A percentile compares a stretch with the other conserved stretches of the same genome.
Conservation (phyloP, 2,329 filamentous ascomycete genomes). For the Talaromyces sp. region DNA sequence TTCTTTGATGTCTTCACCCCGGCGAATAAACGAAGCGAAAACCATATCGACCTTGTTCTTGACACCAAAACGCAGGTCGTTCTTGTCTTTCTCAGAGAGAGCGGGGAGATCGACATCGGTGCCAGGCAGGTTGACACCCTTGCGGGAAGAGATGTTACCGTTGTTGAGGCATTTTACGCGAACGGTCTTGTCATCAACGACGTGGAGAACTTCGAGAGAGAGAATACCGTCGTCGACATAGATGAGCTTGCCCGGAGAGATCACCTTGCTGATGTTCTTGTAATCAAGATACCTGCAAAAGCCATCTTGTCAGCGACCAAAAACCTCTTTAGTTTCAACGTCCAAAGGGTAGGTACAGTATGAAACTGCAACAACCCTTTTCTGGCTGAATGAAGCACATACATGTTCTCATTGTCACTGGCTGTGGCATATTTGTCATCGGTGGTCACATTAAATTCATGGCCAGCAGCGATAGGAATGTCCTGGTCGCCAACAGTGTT, state of each 20-base stretch:
- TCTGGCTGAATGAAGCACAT: conserved; percentile 32
- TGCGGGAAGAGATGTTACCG: conserved; percentile 96
- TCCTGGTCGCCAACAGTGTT: conserved; percentile 68
- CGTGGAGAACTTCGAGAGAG: conserved; percentile 85
- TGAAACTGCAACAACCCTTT: neutral
- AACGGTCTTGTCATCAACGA: conserved; percentile 85
- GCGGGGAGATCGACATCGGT: conserved; percentile 97
- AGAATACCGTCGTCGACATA: conserved; percentile 98
- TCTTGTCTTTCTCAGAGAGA: conserved; percentile 96
- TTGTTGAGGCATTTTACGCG: conserved; percentile 89
- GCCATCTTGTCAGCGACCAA: neutral
- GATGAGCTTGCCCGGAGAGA: conserved; percentile 83
- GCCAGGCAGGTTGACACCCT: conserved; percentile 98
- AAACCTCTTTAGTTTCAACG: neutral
- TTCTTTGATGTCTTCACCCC: conserved; percentile 83
- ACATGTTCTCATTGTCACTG: conserved; percentile 92
- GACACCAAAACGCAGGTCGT: conserved; percentile 88
- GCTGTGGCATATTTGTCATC: conserved; percentile 84
- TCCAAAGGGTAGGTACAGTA: neutral
- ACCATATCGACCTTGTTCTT: conserved; percentile 99
- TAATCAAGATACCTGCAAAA: conserved; percentile 83
- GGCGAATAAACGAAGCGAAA: conserved; percentile 97
- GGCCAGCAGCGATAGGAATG: conserved; percentile 75
- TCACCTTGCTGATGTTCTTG: conserved; percentile 99
- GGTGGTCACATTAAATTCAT: conserved; percentile 91